Base-by-base conservation (phyloP, 2,329 filamentous ascomycete genomes). In the Blastomyces emzantsi region DNA sequence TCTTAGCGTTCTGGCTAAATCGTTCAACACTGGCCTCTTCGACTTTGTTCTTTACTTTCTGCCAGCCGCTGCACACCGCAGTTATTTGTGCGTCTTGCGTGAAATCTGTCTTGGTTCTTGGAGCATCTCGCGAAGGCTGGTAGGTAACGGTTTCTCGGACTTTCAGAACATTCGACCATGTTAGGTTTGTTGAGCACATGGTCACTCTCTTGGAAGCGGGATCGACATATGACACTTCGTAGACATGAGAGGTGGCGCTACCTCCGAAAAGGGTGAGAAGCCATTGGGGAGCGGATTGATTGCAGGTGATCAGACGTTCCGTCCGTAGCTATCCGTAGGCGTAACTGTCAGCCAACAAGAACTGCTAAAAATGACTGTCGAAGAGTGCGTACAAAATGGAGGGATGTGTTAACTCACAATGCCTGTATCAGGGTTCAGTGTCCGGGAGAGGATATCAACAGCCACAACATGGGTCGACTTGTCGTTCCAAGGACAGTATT, bases 401-500 rank as follows among this genome's bases (percentile, higher is more conserved):
- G 62, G 61, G 60, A 49, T 54, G 60, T 41, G 60, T 39, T 61
- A 61, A 79, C 85, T 78, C 77, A 87, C 85, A 70, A 90, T 88
- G 71, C 87, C 86, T 51, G 87, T 89, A 15, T 73, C 70, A 7
- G 84, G 76, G 71, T 90, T 86, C 49, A 90, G 80, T 11, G 76
- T 76, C 67, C 94, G 90, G 62, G 87, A 88, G 71, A 99, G 79
- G 17, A 93, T 97, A 80, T 99, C 94, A 72, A 97, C 94, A 69
- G 91, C 92, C 69, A 95, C 87, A 69, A 99, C 94, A 77, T 99
- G 94, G 51, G 92, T 90, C n/a, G 90, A 92, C 80, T 96, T 94
- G 77, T 97, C 90, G 81, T 99, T 99, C 93, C 94, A 97, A 25
- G 93, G 93, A 73, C 91, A 95, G 80, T 99, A 99, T 78, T 99